Conservation (phyloP, 2,329 filamentous ascomycete species). For the Metarhizium humberi region DNA sequence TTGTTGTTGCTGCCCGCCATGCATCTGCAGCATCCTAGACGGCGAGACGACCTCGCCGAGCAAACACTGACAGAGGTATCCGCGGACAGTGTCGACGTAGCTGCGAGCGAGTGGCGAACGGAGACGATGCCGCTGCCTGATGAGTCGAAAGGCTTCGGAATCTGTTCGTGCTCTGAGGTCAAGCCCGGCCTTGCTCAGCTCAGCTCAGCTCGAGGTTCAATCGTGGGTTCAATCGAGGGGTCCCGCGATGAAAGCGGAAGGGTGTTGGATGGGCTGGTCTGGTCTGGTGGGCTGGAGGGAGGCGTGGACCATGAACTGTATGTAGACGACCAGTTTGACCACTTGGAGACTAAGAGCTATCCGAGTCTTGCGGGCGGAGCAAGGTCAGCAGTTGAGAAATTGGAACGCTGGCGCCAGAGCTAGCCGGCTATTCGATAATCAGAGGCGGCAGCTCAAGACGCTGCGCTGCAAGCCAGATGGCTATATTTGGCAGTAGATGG, state of each 20-base stretch:
- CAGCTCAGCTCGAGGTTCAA: background rate
- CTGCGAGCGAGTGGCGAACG: background rate
- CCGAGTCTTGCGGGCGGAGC: background rate
- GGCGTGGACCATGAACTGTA: background rate
- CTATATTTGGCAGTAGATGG: background rate
- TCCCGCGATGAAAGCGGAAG: background rate
- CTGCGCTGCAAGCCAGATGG: background rate
- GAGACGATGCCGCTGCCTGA: background rate
- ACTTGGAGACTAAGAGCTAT: background rate
- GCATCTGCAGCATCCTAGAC: conserved; percentile 34
- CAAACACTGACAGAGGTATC: conserved; percentile 6
- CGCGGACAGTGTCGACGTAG: conserved; percentile 11
- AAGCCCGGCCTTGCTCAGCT: conserved; percentile 1
- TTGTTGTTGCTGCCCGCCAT: conserved; percentile 30
- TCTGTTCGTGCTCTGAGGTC: background rate
- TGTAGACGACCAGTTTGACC: no score
- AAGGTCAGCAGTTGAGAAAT: background rate
- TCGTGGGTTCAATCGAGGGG: background rate
- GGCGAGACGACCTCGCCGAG: conserved; percentile 13
- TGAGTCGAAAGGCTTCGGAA: background rate
- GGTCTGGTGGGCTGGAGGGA: background rate
- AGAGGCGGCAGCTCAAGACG: background rate
- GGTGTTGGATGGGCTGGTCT: background rate
- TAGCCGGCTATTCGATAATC: background rate
- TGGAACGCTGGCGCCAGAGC: background rate